phyloP scores from a whole-genome alignment of 2,329 filamentous ascomycete species.

The Sporothrix inflata region DNA sequence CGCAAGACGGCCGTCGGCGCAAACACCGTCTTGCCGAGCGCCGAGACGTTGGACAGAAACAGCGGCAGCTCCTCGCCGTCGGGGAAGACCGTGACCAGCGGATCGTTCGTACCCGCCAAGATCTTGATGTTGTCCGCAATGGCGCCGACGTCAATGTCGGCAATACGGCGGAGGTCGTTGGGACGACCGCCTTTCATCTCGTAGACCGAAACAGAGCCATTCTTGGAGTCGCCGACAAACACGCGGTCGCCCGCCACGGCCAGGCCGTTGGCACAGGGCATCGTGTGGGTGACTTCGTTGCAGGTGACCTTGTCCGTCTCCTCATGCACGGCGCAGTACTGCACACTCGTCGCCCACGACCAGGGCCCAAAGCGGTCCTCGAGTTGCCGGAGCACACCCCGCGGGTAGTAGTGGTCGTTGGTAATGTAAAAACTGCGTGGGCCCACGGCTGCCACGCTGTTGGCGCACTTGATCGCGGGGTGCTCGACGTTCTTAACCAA shows the following conservation, averaged over 20 bases:
- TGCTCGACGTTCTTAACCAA: not conserved
- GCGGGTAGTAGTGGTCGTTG: constrained; percentile 24
- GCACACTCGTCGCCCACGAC: constrained; percentile 21
- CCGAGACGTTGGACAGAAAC: not conserved
- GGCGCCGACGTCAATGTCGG: not conserved
- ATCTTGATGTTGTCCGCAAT: constrained; percentile 17
- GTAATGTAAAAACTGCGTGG: constrained; percentile 15
- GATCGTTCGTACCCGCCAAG: not conserved
- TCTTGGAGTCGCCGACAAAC: constrained; percentile 13
- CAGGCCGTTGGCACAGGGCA: constrained; percentile 5
- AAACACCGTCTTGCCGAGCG: not conserved
- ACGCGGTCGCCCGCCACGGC: not conserved
- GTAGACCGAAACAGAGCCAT: not conserved
- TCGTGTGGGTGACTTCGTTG: not conserved
- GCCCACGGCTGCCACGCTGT: constrained; percentile 17
- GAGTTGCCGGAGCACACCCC: not conserved
- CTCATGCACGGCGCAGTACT: constrained; percentile 13
- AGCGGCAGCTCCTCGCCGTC: constrained; percentile 7
- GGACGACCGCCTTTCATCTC: not conserved
- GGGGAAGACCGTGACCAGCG: not conserved
- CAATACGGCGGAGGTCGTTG: not conserved
- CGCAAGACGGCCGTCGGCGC: not conserved
- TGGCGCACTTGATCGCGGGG: constrained; percentile 16
- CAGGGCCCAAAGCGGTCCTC: constrained; percentile 17
- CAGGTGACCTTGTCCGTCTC: not conserved